Percentiles rank a stretch among this genome's conserved stretches.
Evolutionary conservation across 2,329 filamentous ascomycete genomes (phyloP).

Genomic region (Sordariomycetes sp.): DNA sequence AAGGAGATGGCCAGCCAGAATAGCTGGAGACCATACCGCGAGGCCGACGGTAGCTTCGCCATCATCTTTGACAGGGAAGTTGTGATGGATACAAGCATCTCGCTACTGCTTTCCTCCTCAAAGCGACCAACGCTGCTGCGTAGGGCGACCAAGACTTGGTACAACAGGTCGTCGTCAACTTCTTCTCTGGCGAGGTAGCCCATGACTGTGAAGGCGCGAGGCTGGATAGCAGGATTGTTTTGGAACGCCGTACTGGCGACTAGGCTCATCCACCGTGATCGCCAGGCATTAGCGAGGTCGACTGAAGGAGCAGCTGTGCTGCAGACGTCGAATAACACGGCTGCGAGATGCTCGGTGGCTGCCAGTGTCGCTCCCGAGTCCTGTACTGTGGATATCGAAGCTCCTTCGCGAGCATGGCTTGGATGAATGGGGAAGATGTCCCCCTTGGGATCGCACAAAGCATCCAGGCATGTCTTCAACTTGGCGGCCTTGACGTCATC

Average conservation of each 20-base stretch:
- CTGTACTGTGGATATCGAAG: conserved; percentile 43
- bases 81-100: conserved; percentile 61
- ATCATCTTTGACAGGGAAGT: conserved; percentile 64
- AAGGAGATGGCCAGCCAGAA: conserved; percentile 64
- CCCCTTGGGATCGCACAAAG: conserved; percentile 49
- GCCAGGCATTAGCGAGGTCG: conserved; percentile 59
- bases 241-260: conserved; percentile 66
- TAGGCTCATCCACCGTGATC: conserved; percentile 64
- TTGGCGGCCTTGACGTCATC: conserved; percentile 50
- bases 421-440: conserved; percentile 46
- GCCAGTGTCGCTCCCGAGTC: conserved; percentile 41
- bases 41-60: conserved; percentile 56
- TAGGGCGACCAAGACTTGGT: conserved; percentile 61
- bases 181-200: conserved; percentile 62
- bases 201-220: conserved; percentile 62
- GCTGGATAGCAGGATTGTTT: conserved; percentile 63
- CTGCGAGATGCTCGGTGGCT: conserved; percentile 52
- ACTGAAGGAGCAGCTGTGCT: conserved; percentile 53
- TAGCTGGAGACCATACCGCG: conserved; percentile 58
- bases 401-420: conserved; percentile 37
- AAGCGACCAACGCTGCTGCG: conserved; percentile 57
- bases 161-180: conserved; percentile 62
- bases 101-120: conserved; percentile 53
- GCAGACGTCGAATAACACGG: conserved; percentile 54
- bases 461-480: conserved; percentile 45